Conservation (phyloP, 2,329 filamentous ascomycete genomes). For the Stemphylium vesicarium region DNA sequence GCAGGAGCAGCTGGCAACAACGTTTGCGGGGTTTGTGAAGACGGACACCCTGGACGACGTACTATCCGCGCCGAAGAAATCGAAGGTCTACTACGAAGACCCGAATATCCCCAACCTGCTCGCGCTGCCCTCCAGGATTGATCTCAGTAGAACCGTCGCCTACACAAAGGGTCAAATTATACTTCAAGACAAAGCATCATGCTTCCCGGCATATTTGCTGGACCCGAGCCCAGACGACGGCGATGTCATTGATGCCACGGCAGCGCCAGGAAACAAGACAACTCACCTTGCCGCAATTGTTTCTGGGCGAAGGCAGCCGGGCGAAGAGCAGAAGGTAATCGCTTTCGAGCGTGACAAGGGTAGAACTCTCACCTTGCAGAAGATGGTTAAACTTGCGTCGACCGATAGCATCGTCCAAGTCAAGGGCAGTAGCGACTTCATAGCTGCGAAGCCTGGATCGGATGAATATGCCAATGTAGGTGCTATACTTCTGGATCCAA, state of each 20-base stretch:
- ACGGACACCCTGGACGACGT: constrained; percentile 65
- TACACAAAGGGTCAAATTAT: constrained; percentile 82
- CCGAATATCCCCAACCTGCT: constrained; percentile 82
- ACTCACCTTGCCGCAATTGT: constrained; percentile 87
- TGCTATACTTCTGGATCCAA: constrained; percentile 86
- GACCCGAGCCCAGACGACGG: constrained; percentile 71
- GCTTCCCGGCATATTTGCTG: constrained; percentile 90
- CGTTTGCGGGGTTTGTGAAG: constrained; percentile 69
- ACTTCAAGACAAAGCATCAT: constrained; percentile 95
- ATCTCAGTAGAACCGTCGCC: constrained; percentile 74
- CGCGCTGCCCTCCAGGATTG: constrained; percentile 73
- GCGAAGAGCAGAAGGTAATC: constrained; percentile 61
- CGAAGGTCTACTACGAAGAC: constrained; percentile 73
- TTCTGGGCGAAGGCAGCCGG: constrained; percentile 46
- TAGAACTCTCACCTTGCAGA: constrained; percentile 76
- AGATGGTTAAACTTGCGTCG: constrained; percentile 83
- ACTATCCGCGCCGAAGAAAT: constrained; percentile 48
- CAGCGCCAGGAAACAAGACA: constrained; percentile 96
- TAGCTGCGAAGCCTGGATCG: constrained; percentile 72
- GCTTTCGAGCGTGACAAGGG: constrained; percentile 79
- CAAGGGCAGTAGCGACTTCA: constrained; percentile 78
- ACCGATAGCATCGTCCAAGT: constrained; percentile 71
- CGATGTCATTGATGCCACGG: constrained; percentile 88
- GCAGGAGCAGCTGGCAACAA: constrained; percentile 73
- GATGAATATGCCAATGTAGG: constrained; percentile 72